Percentiles rank a stretch among this genome's conserved stretches.
phyloP scores from a whole-genome alignment of 768 basidiomycete genomes.

The Cubamyces lactineus region DNA sequence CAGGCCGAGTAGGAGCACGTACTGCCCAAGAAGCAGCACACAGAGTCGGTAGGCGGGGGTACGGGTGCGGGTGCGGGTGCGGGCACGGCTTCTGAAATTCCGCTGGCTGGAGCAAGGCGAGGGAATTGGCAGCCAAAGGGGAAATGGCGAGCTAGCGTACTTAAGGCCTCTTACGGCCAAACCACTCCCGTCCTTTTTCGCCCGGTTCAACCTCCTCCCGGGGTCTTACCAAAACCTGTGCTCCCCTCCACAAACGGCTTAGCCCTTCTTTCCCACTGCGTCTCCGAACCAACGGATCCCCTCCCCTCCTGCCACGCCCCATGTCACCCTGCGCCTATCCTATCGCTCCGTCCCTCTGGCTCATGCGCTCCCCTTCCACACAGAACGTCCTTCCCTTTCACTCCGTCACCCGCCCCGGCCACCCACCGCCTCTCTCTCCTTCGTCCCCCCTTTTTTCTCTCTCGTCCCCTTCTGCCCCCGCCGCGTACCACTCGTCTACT shows the following conservation, averaged over 20 bases:
- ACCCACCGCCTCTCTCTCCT: background rate
- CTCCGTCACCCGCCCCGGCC: background rate
- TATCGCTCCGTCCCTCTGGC: slow-evolving; percentile 11
- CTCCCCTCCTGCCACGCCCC: slow-evolving; percentile 17
- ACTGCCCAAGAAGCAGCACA: background rate
- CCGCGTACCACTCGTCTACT: no score
- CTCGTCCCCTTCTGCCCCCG: background rate
- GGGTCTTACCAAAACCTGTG: slow-evolving; percentile 21
- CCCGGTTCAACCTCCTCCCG: slow-evolving; percentile 16
- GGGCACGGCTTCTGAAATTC: background rate
- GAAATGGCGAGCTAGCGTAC: slow-evolving; percentile 1
- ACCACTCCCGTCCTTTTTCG: slow-evolving; percentile 2
- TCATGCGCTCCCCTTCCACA: slow-evolving; percentile 13
- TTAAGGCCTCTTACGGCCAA: slow-evolving; percentile 9
- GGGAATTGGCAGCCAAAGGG: background rate
- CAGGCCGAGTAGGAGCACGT: background rate
- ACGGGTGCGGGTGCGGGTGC: no score
- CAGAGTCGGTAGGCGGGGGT: background rate
- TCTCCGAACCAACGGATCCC: slow-evolving; percentile 11
- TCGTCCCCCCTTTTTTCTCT: background rate
- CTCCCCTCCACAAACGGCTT: slow-evolving; percentile 18
- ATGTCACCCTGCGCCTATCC: slow-evolving; percentile 20
- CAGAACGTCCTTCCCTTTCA: background rate
- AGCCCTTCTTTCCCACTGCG: slow-evolving; percentile 20
- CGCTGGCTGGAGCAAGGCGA: background rate